Percentiles rank a stretch among this genome's conserved stretches.
phyloP scores from a whole-genome alignment of 306 rosid species.

The Senna siamea region DNA sequence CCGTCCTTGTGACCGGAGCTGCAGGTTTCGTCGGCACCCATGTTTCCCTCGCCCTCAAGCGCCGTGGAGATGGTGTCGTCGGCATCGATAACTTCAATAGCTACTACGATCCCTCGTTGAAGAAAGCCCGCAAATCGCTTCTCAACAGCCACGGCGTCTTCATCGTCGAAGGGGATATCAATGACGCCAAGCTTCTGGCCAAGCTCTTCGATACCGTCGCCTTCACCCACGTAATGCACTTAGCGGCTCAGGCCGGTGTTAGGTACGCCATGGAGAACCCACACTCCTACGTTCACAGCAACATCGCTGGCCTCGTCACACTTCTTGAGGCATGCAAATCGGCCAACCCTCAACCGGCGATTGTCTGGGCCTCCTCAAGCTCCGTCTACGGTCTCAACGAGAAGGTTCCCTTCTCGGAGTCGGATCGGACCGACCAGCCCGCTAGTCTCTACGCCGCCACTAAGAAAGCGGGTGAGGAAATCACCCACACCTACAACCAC shows the following conservation, averaged over 20 bases:
- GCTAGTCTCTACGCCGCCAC: slow-evolving; percentile 78
- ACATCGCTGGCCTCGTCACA: slow-evolving; percentile 72
- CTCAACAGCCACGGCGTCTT: slow-evolving; percentile 59
- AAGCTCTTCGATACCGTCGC: slow-evolving; percentile 75
- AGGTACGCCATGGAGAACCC: slow-evolving; percentile 82
- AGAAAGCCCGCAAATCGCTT: slow-evolving; percentile 61
- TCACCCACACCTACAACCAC: slow-evolving; percentile 73
- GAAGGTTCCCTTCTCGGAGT: slow-evolving; percentile 73
- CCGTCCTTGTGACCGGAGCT: slow-evolving; percentile 65
- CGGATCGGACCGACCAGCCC: slow-evolving; percentile 72
- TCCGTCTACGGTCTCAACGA: slow-evolving; percentile 78
- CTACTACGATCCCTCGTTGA: slow-evolving; percentile 70
- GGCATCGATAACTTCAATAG: slow-evolving; percentile 72
- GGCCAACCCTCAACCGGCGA: slow-evolving; percentile 71
- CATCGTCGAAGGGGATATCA: slow-evolving; percentile 74
- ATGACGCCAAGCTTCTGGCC: slow-evolving; percentile 49
- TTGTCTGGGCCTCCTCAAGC: slow-evolving; percentile 78
- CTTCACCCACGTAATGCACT: slow-evolving; percentile 75
- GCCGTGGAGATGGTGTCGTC: slow-evolving; percentile 69
- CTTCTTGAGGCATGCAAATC: slow-evolving; percentile 63
- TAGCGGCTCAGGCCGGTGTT: slow-evolving; percentile 82
- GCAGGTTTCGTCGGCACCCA: slow-evolving; percentile 75
- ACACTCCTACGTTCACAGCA: slow-evolving; percentile 61
- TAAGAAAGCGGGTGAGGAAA: slow-evolving; percentile 77
- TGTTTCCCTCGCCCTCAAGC: slow-evolving; percentile 64